Percentiles rank a stretch among this genome's conserved stretches.
phyloP scores from a whole-genome alignment of 75 land plant genomes.

The Selaginella moellendorffii region DNA sequence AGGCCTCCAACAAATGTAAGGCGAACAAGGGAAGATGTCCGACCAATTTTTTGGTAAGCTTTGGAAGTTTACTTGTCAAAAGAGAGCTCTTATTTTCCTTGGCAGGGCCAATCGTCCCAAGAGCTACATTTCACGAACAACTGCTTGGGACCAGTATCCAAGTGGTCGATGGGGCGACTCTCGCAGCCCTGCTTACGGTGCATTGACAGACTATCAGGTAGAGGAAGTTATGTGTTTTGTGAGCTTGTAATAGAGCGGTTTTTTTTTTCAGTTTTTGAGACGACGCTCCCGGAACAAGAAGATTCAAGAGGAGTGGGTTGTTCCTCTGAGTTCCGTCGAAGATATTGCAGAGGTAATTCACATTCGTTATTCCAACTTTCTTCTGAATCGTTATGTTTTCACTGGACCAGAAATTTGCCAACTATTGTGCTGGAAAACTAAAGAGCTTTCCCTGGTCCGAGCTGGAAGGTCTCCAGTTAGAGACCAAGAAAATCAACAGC shows the following conservation, averaged over 20 bases:
- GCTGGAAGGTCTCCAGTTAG: slow-evolving; percentile 88
- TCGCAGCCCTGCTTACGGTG: slow-evolving; percentile 81
- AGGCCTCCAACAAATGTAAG: slow-evolving; percentile 67
- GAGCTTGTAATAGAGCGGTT: background rate
- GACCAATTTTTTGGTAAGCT: slow-evolving; percentile 93
- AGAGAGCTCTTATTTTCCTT: slow-evolving; percentile 1
- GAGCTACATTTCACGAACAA: slow-evolving; percentile 81
- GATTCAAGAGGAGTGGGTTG: slow-evolving; percentile 75
- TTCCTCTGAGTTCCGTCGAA: slow-evolving; percentile 51
- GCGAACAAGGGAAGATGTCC: slow-evolving; percentile 77
- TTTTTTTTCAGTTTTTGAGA: slow-evolving; percentile 55
- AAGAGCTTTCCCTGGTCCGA: slow-evolving; percentile 89
- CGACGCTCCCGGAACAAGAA: slow-evolving; percentile 85
- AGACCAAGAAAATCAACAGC: slow-evolving; percentile 71
- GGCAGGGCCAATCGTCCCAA: slow-evolving; percentile 91
- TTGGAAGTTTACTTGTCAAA: background rate
- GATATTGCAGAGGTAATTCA: slow-evolving; percentile 57
- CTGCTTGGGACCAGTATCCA: slow-evolving; percentile 76
- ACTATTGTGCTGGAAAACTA: slow-evolving; percentile 56
- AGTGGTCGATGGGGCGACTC: slow-evolving; percentile 82
- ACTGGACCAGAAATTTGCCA: slow-evolving; percentile 60
- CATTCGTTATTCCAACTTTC: too few species aligned
- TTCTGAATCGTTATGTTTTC: too few species aligned
- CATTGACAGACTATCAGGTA: slow-evolving; percentile 70
- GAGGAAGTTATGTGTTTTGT: background rate